phyloP scores from a whole-genome alignment of 2,329 filamentous ascomycete species.

The Nemania diffusa region DNA sequence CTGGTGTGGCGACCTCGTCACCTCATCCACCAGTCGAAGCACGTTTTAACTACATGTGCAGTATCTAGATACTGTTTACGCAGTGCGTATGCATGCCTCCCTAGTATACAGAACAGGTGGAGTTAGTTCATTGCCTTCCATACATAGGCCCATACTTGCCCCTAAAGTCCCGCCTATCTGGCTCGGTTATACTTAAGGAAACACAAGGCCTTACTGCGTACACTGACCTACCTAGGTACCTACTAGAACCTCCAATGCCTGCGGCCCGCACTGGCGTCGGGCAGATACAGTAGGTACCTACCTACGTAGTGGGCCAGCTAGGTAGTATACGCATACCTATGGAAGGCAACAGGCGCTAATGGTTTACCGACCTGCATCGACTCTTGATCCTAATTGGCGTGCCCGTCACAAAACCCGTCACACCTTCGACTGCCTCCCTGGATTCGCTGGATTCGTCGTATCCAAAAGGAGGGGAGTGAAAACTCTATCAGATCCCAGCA shows the following conservation, averaged over 20 bases:
- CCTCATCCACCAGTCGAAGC: conserved; percentile 45
- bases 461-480: conserved; percentile 10
- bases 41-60: conserved; percentile 33
- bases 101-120: not conserved
- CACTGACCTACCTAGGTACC: not conserved
- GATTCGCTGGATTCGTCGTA: not conserved
- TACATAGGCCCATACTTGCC: not conserved
- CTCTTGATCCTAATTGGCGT: conserved; percentile 24
- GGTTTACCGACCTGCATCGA: conserved; percentile 17
- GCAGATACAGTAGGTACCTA: conserved; percentile 5
- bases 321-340: not conserved
- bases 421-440: not conserved
- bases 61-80: not conserved
- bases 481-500: conserved; percentile 7
- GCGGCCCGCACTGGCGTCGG: conserved; percentile 12
- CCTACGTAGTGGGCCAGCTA: not conserved
- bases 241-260: not conserved
- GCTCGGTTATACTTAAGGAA: conserved; percentile 8
- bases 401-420: conserved; percentile 1
- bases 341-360: conserved; percentile 13
- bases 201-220: not conserved
- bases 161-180: conserved; percentile 1
- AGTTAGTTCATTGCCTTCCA: not conserved
- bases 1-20: conserved; percentile 28
- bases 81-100: no score